A percentile compares a stretch with the other conserved stretches of the same genome.
Conservation (phyloP, 1,139 yeast genomes). For the Yamadazyma friedrichii region DNA sequence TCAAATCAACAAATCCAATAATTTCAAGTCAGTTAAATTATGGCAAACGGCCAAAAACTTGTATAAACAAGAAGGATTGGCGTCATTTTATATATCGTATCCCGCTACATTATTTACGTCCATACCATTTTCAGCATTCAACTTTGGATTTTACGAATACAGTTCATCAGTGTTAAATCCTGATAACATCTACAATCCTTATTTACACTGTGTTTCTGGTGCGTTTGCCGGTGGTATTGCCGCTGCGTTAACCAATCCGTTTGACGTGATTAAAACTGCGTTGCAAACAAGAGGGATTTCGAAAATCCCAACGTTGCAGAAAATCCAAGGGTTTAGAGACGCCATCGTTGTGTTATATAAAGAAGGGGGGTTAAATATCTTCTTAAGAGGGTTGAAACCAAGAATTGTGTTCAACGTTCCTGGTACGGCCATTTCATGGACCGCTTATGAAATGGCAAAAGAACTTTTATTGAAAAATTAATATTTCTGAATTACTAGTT, state of each 20-base stretch:
- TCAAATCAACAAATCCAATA: slow-evolving; percentile 11
- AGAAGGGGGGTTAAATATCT: slow-evolving; percentile 68
- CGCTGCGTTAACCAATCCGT: slow-evolving; percentile 93
- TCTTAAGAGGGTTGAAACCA: slow-evolving; percentile 84
- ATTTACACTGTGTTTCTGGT: slow-evolving; percentile 90
- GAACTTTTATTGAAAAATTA: slow-evolving; percentile 44
- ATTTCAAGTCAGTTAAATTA: slow-evolving; percentile 24
- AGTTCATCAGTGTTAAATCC: slow-evolving; percentile 80
- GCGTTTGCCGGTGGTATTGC: slow-evolving; percentile 96
- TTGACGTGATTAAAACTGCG: slow-evolving; percentile 91
- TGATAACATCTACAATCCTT: slow-evolving; percentile 74
- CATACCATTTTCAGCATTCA: slow-evolving; percentile 93
- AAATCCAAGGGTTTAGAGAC: slow-evolving; percentile 65
- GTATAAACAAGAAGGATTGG: slow-evolving; percentile 72
- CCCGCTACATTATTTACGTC: slow-evolving; percentile 94
- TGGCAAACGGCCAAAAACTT: slow-evolving; percentile 46
- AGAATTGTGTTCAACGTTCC: slow-evolving; percentile 93
- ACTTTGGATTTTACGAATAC: slow-evolving; percentile 91
- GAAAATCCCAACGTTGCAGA: slow-evolving; percentile 48
- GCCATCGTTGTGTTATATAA: slow-evolving; percentile 71
- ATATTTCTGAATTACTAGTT: neutral
- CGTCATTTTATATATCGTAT: slow-evolving; percentile 86
- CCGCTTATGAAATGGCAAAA: slow-evolving; percentile 97
- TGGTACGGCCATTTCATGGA: slow-evolving; percentile 97
- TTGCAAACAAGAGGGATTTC: slow-evolving; percentile 74